These are phyloP conservation scores for Syzygium grande DNA, from an alignment of 345 rosid species.

Conservation along the genomic window DNA sequence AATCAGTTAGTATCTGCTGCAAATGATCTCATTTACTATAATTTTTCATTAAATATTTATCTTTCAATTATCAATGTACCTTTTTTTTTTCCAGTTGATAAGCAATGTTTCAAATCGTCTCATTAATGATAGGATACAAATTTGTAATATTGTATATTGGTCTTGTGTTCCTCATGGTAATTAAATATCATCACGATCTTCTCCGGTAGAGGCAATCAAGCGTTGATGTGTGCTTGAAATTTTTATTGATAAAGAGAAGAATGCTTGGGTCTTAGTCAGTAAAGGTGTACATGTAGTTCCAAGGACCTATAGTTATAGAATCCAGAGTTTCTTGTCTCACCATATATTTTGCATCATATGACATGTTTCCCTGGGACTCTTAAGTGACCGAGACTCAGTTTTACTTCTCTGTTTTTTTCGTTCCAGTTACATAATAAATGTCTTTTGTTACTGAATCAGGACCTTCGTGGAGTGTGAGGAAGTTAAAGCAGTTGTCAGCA, in stretches of 20 bases:
- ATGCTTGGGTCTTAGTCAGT: background rate
- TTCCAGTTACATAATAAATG: background rate
- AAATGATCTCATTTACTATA: background rate
- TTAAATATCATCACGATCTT: background rate
- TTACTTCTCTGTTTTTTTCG: background rate
- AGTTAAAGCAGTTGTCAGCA: constrained; percentile 76
- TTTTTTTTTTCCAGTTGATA: background rate
- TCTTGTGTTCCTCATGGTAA: background rate
- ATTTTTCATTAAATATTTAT: background rate
- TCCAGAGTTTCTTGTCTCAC: background rate
- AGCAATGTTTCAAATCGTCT: background rate
- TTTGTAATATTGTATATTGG: background rate
- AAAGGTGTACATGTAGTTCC: background rate
- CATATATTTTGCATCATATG: background rate
- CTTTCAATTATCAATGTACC: background rate
- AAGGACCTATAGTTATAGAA: background rate
- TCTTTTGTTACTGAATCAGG: constrained; percentile 30
- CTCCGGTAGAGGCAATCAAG: background rate
- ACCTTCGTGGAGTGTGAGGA: constrained; percentile 58
- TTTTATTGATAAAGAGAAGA: background rate
- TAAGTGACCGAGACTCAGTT: background rate
- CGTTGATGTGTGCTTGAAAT: background rate
- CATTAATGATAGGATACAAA: background rate
- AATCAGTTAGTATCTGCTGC: background rate
- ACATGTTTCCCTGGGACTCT: background rate